Percentiles rank a stretch among this genome's conserved stretches.
phyloP scores from a whole-genome alignment of 768 basidiomycete species.

The Suillus ampliporus region DNA sequence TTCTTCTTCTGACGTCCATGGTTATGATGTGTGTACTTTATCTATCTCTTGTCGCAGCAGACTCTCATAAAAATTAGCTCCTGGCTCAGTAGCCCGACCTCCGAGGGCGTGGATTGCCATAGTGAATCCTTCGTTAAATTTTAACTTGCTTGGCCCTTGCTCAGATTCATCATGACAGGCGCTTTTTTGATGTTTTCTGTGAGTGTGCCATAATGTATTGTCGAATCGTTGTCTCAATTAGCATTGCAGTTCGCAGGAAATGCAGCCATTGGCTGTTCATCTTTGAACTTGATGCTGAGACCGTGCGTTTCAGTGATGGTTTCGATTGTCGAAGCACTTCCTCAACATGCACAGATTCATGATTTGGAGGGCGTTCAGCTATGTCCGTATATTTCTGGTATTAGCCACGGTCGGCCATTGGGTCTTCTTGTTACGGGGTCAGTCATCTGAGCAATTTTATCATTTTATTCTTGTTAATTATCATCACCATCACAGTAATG shows the following conservation, averaged over 20 bases:
- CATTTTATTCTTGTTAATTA: not conserved
- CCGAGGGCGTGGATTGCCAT: not conserved
- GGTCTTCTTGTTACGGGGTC: not conserved
- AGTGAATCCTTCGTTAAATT: not conserved
- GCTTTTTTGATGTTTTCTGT: slow-evolving; percentile 2
- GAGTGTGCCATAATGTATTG: not conserved
- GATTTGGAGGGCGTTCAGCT: not conserved
- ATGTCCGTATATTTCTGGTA: not conserved
- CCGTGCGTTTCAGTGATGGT: not conserved
- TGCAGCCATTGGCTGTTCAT: slow-evolving; percentile 5
- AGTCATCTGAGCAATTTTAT: not conserved
- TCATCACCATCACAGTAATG: not conserved
- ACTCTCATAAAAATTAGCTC: not conserved
- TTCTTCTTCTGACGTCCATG: not conserved
- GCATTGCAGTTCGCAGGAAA: not conserved
- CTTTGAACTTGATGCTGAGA: slow-evolving; percentile 1
- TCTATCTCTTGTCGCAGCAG: not conserved
- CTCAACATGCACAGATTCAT: slow-evolving; percentile 5
- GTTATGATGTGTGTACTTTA: not conserved
- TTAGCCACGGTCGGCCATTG: slow-evolving; percentile 2
- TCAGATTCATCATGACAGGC: not conserved
- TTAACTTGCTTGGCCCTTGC: not conserved
- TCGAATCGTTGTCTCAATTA: not conserved
- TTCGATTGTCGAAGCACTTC: not conserved
- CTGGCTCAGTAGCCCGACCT: not conserved